phyloP scores from a whole-genome alignment of 345 rosid genomes.

The Camelina neglecta region DNA sequence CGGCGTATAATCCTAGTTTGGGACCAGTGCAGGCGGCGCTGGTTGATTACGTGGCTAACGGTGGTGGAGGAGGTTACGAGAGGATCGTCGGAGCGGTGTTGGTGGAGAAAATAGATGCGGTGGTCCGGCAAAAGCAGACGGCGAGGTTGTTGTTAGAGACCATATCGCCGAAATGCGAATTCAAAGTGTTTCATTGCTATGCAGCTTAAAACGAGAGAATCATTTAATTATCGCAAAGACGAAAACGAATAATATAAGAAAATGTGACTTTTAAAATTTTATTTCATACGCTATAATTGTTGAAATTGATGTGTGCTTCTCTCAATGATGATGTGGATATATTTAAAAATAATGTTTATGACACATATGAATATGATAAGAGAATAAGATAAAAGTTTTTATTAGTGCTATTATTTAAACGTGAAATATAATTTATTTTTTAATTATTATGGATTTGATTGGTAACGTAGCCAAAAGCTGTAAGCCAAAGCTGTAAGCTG shows the following conservation, averaged over 20 bases:
- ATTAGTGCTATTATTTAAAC: too few relatives aligned
- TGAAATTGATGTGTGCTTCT: constrained; percentile 8
- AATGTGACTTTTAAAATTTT: constrained; percentile 1
- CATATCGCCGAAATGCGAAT: constrained; percentile 72
- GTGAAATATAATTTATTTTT: too few relatives aligned
- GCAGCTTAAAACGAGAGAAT: neutral
- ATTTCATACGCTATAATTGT: neutral
- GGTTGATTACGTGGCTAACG: constrained; percentile 67
- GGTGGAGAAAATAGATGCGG: constrained; percentile 78
- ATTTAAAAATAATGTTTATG: neutral
- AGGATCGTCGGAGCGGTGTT: constrained; percentile 67
- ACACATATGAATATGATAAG: neutral
- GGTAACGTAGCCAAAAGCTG: too few relatives aligned
- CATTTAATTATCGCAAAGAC: neutral
- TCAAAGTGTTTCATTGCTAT: constrained; percentile 68
- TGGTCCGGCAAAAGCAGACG: constrained; percentile 70
- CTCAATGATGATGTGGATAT: neutral
- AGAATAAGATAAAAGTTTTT: neutral
- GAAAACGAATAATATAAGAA: neutral
- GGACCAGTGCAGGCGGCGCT: constrained; percentile 95
- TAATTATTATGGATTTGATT: too few relatives aligned
- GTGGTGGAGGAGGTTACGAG: constrained; percentile 79
- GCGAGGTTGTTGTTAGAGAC: constrained; percentile 68
- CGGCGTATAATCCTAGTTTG: constrained; percentile 93
- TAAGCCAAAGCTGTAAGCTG: too few relatives aligned